These are phyloP conservation scores for Neurospora sp. DNA, from an alignment of 495 filamentous ascomycete genomes.

Conservation along the genomic window DNA sequence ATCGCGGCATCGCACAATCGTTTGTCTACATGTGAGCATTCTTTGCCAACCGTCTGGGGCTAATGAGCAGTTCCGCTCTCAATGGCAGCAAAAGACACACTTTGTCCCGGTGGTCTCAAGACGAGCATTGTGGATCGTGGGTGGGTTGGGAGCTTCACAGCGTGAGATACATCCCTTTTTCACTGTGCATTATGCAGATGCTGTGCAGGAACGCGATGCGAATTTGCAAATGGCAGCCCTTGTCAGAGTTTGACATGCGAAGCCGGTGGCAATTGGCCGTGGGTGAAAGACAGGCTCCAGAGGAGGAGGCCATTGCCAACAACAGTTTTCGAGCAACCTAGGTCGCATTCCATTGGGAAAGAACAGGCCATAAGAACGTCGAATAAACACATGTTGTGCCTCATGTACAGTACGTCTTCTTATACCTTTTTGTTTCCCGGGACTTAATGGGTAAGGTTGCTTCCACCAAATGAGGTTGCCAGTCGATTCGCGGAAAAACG, in stretches of 20 bases:
- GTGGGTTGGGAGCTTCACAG: neutral
- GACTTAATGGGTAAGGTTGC: neutral
- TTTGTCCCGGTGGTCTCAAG: neutral
- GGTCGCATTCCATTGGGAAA: neutral
- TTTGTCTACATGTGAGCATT: neutral
- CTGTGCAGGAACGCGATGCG: neutral
- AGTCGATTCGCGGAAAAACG: neutral
- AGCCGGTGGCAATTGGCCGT: neutral
- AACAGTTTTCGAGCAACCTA: neutral
- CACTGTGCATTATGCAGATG: neutral
- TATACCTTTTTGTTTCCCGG: neutral
- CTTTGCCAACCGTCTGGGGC: neutral
- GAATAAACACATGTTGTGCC: neutral
- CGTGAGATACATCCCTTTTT: neutral
- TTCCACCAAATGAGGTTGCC: neutral
- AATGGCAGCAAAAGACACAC: neutral
- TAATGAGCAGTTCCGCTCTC: neutral
- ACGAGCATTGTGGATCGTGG: neutral
- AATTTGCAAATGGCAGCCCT: neutral
- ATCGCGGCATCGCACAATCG: neutral
- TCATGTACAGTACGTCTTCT: neutral
- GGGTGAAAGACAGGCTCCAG: neutral
- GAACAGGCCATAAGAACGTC: neutral
- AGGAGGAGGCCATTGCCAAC: neutral
- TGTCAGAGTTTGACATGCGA: neutral